phyloP scores from a whole-genome alignment of 2,329 filamentous ascomycete genomes.

The Cercospora canescens region DNA sequence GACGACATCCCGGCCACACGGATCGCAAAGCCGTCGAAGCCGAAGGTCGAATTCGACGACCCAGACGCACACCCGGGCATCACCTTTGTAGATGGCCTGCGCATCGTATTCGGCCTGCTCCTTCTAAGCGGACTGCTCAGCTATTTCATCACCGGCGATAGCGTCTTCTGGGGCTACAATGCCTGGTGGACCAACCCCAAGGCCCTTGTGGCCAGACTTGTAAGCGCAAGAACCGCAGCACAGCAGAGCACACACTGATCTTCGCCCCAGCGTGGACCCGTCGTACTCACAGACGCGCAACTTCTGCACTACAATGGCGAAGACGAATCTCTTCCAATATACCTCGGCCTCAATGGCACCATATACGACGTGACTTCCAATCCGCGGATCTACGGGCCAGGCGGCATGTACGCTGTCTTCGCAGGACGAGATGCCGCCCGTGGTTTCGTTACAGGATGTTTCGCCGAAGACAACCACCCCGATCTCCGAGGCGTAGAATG shows the following conservation, averaged over 20 bases:
- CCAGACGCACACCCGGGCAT: constrained; percentile 7
- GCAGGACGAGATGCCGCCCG: constrained; percentile 83
- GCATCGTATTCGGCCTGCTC: constrained; percentile 37
- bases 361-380: constrained; percentile 81
- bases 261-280: constrained; percentile 52
- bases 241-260: neutral
- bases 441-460: constrained; percentile 91
- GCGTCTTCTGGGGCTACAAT: constrained; percentile 67
- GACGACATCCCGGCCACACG: neutral
- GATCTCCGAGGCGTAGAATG: constrained; percentile 86
- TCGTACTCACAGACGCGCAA: constrained; percentile 72
- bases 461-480: constrained; percentile 77
- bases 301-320: constrained; percentile 76
- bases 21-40: neutral
- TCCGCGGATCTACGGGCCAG: constrained; percentile 57
- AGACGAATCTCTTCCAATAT: constrained; percentile 74
- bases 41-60: constrained; percentile 3
- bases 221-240: neutral
- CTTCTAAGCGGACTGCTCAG: constrained; percentile 38
- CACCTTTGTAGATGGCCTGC: constrained; percentile 33
- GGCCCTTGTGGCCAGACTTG: constrained; percentile 35
- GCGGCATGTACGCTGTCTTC: constrained; percentile 84
- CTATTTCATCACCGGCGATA: constrained; percentile 46
- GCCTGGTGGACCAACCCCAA: constrained; percentile 61
- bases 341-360: constrained; percentile 84